Evolutionary conservation across 1,139 yeast species (phyloP).

Genomic region (Nakaseomyces nivariensis): DNA sequence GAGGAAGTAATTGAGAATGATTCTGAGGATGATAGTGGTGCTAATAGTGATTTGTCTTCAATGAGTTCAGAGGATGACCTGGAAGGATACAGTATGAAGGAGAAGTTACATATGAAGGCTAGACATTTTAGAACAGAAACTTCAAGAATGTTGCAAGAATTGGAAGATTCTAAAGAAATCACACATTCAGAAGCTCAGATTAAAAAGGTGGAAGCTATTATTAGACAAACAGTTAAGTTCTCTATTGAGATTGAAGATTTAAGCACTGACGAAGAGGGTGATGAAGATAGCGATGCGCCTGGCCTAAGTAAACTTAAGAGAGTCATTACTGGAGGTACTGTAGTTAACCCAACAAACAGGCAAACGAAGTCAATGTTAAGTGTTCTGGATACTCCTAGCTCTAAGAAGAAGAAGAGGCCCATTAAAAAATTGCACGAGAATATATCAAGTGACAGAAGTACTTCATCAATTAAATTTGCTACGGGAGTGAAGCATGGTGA

Average conservation of each 20-base stretch:
- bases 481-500: conserved; percentile 13
- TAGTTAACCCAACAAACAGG: conserved; percentile 4
- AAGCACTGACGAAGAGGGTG: conserved; percentile 5
- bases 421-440: neutral
- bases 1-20: neutral
- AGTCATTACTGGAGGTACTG: conserved; percentile 17
- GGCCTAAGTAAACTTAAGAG: conserved; percentile 10
- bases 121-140: conserved; percentile 2
- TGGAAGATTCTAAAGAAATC: neutral
- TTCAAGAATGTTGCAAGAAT: neutral
- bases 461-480: conserved; percentile 17
- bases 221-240: conserved; percentile 17
- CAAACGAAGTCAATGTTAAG: conserved; percentile 19
- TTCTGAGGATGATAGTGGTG: neutral
- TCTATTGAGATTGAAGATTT: conserved; percentile 16
- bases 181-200: conserved; percentile 3
- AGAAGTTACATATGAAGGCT: conserved; percentile 3
- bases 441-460: neutral
- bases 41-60: neutral
- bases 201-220: conserved; percentile 11
- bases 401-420: neutral
- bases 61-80: neutral
- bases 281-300: neutral
- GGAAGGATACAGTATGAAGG: neutral
- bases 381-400: conserved; percentile 6